phyloP scores from a whole-genome alignment of 2,329 filamentous ascomycete species.

The Cladosporium halotolerans region DNA sequence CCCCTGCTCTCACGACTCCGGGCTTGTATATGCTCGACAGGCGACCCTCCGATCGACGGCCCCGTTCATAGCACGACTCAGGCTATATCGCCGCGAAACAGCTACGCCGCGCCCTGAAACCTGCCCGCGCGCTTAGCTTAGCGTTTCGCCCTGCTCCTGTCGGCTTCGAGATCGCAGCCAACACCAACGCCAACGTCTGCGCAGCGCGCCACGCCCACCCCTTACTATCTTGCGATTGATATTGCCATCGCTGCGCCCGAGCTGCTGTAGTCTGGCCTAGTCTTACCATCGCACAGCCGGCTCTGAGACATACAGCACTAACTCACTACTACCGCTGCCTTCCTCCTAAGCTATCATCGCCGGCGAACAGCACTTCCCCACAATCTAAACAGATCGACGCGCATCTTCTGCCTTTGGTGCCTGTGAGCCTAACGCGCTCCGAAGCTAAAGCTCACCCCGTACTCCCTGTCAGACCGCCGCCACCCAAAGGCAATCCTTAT shows the following conservation, averaged over 20 bases:
- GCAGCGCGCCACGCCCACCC: conserved; percentile 4
- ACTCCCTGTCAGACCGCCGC: not conserved
- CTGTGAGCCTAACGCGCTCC: conserved; percentile 12
- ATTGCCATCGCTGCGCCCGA: not conserved
- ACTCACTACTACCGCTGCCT: not conserved
- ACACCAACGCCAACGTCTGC: conserved; percentile 8
- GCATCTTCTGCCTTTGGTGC: conserved; percentile 9
- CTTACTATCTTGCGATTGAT: not conserved
- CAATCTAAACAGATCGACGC: conserved; percentile 12
- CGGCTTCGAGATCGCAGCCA: conserved; percentile 2
- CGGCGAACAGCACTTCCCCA: not conserved
- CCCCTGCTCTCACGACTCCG: not conserved
- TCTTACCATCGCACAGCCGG: not conserved
- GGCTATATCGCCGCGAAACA: conserved; percentile 4
- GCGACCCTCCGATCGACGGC: conserved; percentile 4
- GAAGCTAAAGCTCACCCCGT: conserved; percentile 11
- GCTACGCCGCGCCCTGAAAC: not conserved
- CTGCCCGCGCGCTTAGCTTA: not conserved
- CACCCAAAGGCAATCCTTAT: conserved; percentile 6
- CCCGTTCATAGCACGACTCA: not conserved
- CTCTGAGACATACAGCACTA: conserved; percentile 10
- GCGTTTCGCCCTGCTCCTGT: conserved; percentile 7
- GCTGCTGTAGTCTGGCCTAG: not conserved
- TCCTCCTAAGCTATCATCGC: not conserved
- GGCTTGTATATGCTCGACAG: conserved; percentile 1